These are phyloP conservation scores for Cercis canadensis DNA, from an alignment of 306 rosid genomes.

Conservation along the genomic window DNA sequence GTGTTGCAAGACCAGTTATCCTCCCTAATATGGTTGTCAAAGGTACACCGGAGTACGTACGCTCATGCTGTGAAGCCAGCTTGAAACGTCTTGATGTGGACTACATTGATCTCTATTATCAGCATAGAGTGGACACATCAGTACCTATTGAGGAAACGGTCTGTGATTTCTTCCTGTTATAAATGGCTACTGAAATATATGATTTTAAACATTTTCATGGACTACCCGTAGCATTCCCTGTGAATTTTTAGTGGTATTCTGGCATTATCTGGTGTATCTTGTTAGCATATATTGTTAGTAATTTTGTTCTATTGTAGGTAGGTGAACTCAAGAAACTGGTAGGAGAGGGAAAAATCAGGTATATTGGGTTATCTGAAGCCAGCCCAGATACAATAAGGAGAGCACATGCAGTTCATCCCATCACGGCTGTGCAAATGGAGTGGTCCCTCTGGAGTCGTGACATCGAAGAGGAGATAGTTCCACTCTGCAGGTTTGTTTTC, in stretches of 20 bases:
- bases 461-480: conserved; percentile 61
- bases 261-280: not conserved
- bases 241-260: too few species aligned
- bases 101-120: conserved; percentile 83
- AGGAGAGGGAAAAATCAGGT: conserved; percentile 61
- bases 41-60: conserved; percentile 74
- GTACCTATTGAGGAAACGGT: conserved; percentile 84
- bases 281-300: not conserved
- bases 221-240: too few species aligned
- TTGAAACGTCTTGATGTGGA: conserved; percentile 73
- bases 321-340: conserved; percentile 62
- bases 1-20: conserved; percentile 19
- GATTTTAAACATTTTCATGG: too few species aligned
- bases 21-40: conserved; percentile 27
- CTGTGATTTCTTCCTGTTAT: conserved; percentile 5
- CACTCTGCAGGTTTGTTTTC: conserved; percentile 62
- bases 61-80: conserved; percentile 74
- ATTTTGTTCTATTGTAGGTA: conserved; percentile 37
- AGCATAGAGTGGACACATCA: conserved; percentile 56
- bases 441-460: conserved; percentile 77
- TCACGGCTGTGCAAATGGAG: conserved; percentile 67
- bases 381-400: conserved; percentile 61
- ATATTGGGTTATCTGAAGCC: conserved; percentile 61
- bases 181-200: not conserved
- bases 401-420: conserved; percentile 71